These are phyloP conservation scores for Calocybe gangraenosa DNA, from an alignment of 768 basidiomycete genomes.

Conservation along the genomic window DNA sequence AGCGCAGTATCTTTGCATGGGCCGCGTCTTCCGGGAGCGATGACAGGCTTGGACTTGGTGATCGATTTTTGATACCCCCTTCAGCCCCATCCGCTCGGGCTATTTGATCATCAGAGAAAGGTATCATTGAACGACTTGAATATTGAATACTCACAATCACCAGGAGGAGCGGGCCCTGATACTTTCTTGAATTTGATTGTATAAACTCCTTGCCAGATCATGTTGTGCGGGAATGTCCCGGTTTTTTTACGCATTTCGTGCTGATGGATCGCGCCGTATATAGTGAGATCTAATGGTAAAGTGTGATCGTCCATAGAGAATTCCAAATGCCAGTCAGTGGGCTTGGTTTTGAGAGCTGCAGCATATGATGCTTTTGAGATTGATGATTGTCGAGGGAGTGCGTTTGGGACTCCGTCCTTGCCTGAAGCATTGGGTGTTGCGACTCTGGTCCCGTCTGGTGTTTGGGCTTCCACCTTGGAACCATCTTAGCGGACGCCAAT, in stretches of 20 bases:
- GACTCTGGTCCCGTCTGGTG: slow-evolving; percentile 93
- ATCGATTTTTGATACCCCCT: slow-evolving; percentile 45
- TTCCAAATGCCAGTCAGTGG: slow-evolving; percentile 95
- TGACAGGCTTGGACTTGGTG: slow-evolving; percentile 64
- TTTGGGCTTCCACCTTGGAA: slow-evolving; percentile 92
- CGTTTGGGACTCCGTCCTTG: slow-evolving; percentile 34
- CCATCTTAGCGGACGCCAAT: slow-evolving; percentile 55
- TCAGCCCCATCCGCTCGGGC: slow-evolving; percentile 40
- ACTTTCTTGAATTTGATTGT: slow-evolving; percentile 94
- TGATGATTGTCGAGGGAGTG: slow-evolving; percentile 23
- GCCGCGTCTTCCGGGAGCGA: slow-evolving; percentile 82
- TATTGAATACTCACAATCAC: slow-evolving; percentile 49
- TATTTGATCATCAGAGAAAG: slow-evolving; percentile 11
- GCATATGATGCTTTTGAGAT: slow-evolving; percentile 75
- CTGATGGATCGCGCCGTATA: slow-evolving; percentile 95
- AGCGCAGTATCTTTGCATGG: slow-evolving; percentile 85
- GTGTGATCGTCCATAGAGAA: slow-evolving; percentile 90
- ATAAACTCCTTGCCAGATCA: slow-evolving; percentile 89
- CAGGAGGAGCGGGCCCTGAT: slow-evolving; percentile 64
- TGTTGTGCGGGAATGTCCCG: slow-evolving; percentile 55
- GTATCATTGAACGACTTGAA: neutral
- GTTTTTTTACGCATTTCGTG: slow-evolving; percentile 78
- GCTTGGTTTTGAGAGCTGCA: slow-evolving; percentile 88
- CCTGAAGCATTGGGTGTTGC: slow-evolving; percentile 70
- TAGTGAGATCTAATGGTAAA: slow-evolving; percentile 82